phyloP scores from a whole-genome alignment of 805 yeast species.

The Wickerhamiella cacticola region DNA sequence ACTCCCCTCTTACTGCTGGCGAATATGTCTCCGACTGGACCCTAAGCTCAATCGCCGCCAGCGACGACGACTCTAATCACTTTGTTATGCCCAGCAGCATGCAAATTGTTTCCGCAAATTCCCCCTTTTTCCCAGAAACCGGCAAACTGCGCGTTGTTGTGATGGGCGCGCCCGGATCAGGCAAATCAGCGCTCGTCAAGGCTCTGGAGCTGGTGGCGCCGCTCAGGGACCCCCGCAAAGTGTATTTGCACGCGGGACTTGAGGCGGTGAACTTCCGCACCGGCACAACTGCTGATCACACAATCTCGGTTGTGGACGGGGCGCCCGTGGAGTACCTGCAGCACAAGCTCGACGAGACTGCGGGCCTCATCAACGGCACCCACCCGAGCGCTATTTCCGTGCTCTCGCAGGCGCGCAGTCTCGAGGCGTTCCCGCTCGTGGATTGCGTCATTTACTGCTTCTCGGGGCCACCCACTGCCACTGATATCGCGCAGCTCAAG shows the following conservation, averaged over 20 bases:
- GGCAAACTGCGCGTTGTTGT: slow-evolving; percentile 16
- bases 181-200: slow-evolving; percentile 13
- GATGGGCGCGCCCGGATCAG: slow-evolving; percentile 11
- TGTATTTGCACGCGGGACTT: background rate
- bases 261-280: slow-evolving; percentile 1
- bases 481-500: slow-evolving; percentile 10
- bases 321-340: slow-evolving; percentile 6
- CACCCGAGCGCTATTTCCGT: slow-evolving; percentile 12
- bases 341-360: slow-evolving; percentile 13
- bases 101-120: slow-evolving; percentile 1
- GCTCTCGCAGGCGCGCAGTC: slow-evolving; percentile 11
- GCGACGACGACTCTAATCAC: slow-evolving; percentile 8
- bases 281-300: slow-evolving; percentile 1
- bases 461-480: background rate
- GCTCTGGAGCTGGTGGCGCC: background rate
- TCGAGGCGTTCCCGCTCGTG: slow-evolving; percentile 14
- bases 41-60: slow-evolving; percentile 13
- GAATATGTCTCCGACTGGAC: slow-evolving; percentile 17
- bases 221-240: background rate
- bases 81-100: slow-evolving; percentile 16
- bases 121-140: background rate
- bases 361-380: slow-evolving; percentile 16
- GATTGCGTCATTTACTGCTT: slow-evolving; percentile 15
- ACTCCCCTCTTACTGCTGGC: slow-evolving; percentile 5
- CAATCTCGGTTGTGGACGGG: slow-evolving; percentile 9